phyloP scores from a whole-genome alignment of 2,329 filamentous ascomycete genomes.

The Fusarium clavum region DNA sequence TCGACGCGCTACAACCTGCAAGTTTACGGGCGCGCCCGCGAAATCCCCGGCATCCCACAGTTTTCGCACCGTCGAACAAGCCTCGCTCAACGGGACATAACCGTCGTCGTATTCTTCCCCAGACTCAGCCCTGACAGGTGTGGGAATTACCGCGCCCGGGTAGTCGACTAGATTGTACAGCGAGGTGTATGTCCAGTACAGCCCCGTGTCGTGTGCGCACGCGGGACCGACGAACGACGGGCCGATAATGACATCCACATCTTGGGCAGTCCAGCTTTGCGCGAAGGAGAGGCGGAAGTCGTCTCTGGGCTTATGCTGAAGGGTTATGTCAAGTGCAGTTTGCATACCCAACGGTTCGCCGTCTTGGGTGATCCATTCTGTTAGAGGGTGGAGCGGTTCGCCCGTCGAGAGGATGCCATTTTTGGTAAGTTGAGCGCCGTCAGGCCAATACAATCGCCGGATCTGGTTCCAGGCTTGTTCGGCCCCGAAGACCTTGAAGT shows the following conservation, averaged over 20 bases:
- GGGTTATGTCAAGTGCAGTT: conserved; percentile 27
- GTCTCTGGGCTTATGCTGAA: conserved; percentile 43
- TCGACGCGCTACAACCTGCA: conserved; percentile 52
- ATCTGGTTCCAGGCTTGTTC: conserved; percentile 50
- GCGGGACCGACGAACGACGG: conserved; percentile 54
- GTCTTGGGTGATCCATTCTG: conserved; percentile 54
- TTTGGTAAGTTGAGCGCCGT: conserved; percentile 51
- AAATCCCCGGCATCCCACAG: conserved; percentile 51
- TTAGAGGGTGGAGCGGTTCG: conserved; percentile 60
- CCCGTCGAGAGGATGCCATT: conserved; percentile 51
- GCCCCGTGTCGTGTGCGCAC: conserved; percentile 51
- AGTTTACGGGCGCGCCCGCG: conserved; percentile 48
- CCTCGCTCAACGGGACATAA: conserved; percentile 46
- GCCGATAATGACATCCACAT: conserved; percentile 53
- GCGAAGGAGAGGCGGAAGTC: conserved; percentile 50
- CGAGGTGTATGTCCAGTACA: conserved; percentile 54
- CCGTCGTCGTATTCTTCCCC: conserved; percentile 42
- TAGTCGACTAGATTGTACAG: conserved; percentile 55
- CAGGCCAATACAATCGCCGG: conserved; percentile 59
- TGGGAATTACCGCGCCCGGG: conserved; percentile 47
- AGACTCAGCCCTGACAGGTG: conserved; percentile 46
- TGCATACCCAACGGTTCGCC: conserved; percentile 42
- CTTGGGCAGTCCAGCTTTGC: conserved; percentile 50
- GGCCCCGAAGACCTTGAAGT: conserved; percentile 50
- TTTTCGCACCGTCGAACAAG: conserved; percentile 47